Conservation (phyloP, 2,329 filamentous ascomycete species). For the Cyanodermella asteris region DNA sequence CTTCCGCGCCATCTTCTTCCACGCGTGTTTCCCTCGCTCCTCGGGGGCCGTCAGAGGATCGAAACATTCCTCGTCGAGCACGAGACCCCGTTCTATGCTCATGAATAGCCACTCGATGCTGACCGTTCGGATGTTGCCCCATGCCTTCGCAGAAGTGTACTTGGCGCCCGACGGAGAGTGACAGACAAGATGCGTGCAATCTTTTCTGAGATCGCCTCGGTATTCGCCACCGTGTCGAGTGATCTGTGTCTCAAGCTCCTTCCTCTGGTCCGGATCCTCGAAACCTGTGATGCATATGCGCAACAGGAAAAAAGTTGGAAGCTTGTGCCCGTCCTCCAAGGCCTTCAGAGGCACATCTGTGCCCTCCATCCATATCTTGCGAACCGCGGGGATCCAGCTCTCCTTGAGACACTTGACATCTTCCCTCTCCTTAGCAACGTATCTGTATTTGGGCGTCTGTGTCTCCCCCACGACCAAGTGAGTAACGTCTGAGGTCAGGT, state of each 20-base stretch:
- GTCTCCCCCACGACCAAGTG: slow-evolving; percentile 82
- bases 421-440: slow-evolving; percentile 71
- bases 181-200: slow-evolving; percentile 73
- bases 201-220: slow-evolving; percentile 65
- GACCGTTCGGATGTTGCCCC: slow-evolving; percentile 62
- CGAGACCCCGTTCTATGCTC: slow-evolving; percentile 68
- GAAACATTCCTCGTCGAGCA: slow-evolving; percentile 68
- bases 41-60: slow-evolving; percentile 48
- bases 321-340: slow-evolving; percentile 37
- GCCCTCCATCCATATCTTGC: slow-evolving; percentile 59
- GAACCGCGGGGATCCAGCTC: slow-evolving; percentile 67
- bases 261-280: slow-evolving; percentile 42
- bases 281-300: slow-evolving; percentile 50
- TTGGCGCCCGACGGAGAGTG: slow-evolving; percentile 64
- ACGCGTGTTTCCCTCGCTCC: slow-evolving; percentile 58
- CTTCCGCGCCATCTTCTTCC: slow-evolving; percentile 31
- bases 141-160: slow-evolving; percentile 66
- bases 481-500: slow-evolving; percentile 88
- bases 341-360: slow-evolving; percentile 48
- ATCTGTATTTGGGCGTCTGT: slow-evolving; percentile 82
- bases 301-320: slow-evolving; percentile 27
- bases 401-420: slow-evolving; percentile 67
- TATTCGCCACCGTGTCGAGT: slow-evolving; percentile 58
- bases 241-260: slow-evolving; percentile 46
- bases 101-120: slow-evolving; percentile 69